phyloP scores from a whole-genome alignment of 257 asterid species.

The Salvia hispanica region DNA sequence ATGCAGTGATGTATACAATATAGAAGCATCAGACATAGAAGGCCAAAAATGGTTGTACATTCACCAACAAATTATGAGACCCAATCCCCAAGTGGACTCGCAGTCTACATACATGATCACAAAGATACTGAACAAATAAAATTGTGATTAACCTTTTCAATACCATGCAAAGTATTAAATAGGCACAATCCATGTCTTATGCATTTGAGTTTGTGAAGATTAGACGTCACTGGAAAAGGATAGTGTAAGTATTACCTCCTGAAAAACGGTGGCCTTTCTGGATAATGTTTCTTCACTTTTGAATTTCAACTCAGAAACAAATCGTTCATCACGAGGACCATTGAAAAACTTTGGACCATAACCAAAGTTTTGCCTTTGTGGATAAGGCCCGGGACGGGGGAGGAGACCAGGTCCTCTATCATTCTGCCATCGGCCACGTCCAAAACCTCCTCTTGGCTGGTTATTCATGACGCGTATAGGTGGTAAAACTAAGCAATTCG shows the following conservation, averaged over 20 bases:
- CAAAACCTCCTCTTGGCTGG: constrained; percentile 73
- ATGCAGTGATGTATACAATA: constrained; percentile 11
- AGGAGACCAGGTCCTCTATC: constrained; percentile 80
- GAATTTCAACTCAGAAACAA: constrained; percentile 88
- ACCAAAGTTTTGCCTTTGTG: constrained; percentile 63
- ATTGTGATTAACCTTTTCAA: constrained; percentile 17
- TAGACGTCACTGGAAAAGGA: constrained; percentile 9
- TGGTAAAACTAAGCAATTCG: constrained; percentile 55
- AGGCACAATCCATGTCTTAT: constrained; percentile 18
- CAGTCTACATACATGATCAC: constrained; percentile 5
- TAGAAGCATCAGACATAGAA: constrained; percentile 10
- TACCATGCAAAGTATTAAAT: background rate
- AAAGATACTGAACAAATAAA: constrained; percentile 13
- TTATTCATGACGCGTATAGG: constrained; percentile 56
- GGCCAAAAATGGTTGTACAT: constrained; percentile 14
- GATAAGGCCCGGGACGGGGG: constrained; percentile 82
- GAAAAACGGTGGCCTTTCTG: constrained; percentile 72
- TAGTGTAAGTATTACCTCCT: constrained; percentile 59
- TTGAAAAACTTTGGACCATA: constrained; percentile 55
- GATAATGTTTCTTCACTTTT: constrained; percentile 96
- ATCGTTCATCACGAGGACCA: constrained; percentile 78
- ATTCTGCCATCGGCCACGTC: constrained; percentile 85
- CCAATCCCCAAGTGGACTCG: constrained; percentile 2
- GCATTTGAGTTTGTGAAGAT: constrained; percentile 18
- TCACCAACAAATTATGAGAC: constrained; percentile 14